A percentile compares a stretch with the other conserved stretches of the same genome.
These are phyloP conservation scores for Pseudogymnoascus sp. DNA, from an alignment of 2,329 filamentous ascomycete species.

Conservation along the genomic window DNA sequence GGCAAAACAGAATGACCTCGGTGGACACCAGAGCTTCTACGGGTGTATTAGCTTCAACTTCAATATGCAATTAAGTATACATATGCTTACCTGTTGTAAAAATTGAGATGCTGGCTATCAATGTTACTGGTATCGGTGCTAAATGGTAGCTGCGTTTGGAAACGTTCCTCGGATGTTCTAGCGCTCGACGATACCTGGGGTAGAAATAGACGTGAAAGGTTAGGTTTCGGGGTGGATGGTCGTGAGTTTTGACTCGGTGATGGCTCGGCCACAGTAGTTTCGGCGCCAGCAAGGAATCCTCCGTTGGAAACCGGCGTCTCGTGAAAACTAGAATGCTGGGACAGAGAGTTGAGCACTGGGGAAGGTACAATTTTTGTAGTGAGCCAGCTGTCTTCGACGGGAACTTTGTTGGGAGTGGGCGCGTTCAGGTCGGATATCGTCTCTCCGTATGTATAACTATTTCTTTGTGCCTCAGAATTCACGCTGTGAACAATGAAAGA, in stretches of 20 bases:
- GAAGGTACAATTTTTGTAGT: neutral
- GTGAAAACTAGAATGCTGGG: conserved; percentile 1
- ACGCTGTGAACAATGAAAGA: neutral
- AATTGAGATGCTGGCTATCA: neutral
- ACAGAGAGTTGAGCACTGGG: neutral
- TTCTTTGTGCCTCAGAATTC: neutral
- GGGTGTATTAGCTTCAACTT: neutral
- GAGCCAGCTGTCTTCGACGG: neutral
- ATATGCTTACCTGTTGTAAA: neutral
- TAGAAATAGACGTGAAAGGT: conserved; percentile 1
- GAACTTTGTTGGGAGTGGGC: neutral
- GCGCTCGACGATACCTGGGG: neutral
- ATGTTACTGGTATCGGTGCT: neutral
- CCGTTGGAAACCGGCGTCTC: neutral
- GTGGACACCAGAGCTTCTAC: neutral
- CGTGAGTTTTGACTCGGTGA: neutral
- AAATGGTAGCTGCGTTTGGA: conserved; percentile 2
- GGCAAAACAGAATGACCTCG: neutral
- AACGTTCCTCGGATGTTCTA: neutral
- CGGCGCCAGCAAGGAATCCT: neutral
- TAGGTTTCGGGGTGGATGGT: neutral
- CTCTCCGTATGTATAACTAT: neutral
- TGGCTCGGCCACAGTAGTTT: neutral
- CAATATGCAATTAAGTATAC: neutral
- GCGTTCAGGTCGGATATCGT: neutral